Conservation (phyloP, 148 eudicot genomes). For the Vaccinium corymbosum region DNA sequence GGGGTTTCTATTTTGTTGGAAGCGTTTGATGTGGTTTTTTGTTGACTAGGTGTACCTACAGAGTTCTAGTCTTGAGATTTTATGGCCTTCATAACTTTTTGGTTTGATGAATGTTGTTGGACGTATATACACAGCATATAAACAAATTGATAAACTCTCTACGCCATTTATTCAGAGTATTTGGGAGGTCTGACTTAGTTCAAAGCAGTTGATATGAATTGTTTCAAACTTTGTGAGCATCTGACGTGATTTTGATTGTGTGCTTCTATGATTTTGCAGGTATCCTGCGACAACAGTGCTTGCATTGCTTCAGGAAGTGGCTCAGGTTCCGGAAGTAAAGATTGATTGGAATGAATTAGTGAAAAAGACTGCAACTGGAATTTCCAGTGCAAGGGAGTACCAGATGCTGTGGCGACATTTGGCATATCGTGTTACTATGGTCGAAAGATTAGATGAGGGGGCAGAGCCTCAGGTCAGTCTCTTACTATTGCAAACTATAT, state of each 20-base stretch:
- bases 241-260: not conserved
- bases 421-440: conserved; percentile 57
- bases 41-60: not conserved
- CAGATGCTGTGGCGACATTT: conserved; percentile 92
- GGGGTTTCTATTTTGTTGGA: not conserved
- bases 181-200: not conserved
- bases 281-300: conserved; percentile 59
- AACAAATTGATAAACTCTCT: not conserved
- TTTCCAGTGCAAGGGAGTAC: conserved; percentile 62
- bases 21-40: not conserved
- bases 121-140: not conserved
- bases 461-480: conserved; percentile 45
- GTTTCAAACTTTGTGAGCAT: not conserved
- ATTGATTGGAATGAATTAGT: conserved; percentile 75
- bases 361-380: conserved; percentile 62
- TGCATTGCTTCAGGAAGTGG: conserved; percentile 60
- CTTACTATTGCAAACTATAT: not conserved
- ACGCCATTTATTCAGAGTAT: not conserved
- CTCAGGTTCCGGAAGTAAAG: conserved; percentile 40
- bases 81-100: not conserved
- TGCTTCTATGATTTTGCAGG: conserved; percentile 31
- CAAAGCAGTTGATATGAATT: not conserved
- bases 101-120: not conserved
- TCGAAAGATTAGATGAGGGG: conserved; percentile 33
- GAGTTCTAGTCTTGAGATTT: not conserved